Evolutionary conservation across 306 rosid genomes (phyloP).

Genomic region (Sphenostylis stenocarpa): DNA sequence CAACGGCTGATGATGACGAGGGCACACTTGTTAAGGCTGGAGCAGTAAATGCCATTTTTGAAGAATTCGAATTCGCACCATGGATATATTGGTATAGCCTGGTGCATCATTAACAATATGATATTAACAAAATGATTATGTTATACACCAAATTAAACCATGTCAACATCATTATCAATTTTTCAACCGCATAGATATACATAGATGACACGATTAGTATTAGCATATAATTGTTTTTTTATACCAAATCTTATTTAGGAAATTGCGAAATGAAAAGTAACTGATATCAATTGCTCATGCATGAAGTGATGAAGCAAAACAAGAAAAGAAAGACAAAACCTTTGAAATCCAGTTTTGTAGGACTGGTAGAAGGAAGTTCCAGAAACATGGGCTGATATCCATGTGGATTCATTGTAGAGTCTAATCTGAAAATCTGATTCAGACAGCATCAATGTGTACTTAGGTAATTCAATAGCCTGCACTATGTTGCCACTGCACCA

Average conservation of each 20-base stretch:
- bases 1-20: slow-evolving; percentile 34
- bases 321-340: slow-evolving; percentile 40
- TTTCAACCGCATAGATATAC: too few species aligned
- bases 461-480: slow-evolving; percentile 58
- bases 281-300: background rate
- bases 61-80: slow-evolving; percentile 58
- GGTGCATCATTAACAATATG: slow-evolving; percentile 8
- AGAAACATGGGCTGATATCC: slow-evolving; percentile 62
- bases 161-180: too few species aligned
- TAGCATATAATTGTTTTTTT: too few species aligned
- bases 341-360: slow-evolving; percentile 71
- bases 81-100: slow-evolving; percentile 75
- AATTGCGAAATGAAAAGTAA: background rate
- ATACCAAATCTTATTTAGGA: too few species aligned
- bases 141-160: background rate
- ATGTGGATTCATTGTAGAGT: slow-evolving; percentile 57
- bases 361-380: slow-evolving; percentile 59
- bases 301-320: background rate
- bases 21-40: slow-evolving; percentile 61
- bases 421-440: slow-evolving; percentile 75
- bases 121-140: background rate
- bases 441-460: slow-evolving; percentile 45
- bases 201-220: too few species aligned
- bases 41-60: slow-evolving; percentile 50
- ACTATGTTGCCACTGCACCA: slow-evolving; percentile 23